Base-by-base conservation (phyloP, 2,329 filamentous ascomycete genomes). In the Ascomycota sp. region DNA sequence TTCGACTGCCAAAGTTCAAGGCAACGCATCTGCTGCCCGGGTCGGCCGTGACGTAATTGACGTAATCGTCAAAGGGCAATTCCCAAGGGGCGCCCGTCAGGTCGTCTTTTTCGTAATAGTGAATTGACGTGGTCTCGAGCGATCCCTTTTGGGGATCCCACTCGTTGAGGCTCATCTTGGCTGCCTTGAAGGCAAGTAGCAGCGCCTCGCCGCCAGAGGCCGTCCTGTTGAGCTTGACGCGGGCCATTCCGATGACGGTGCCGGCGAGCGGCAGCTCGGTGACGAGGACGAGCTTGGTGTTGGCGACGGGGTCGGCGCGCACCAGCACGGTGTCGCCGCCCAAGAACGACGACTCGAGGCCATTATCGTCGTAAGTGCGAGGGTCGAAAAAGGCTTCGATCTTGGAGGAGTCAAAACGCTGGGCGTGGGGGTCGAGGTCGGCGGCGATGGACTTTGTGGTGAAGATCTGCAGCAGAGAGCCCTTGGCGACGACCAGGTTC, bases 51-150 rank as follows among this genome's bases (percentile, higher is more conserved):
- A 98, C 60, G 43, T 79, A 78, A 50, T 78, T 93, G 51, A 73
- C 66, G 47, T 76, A 82, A 37, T 78, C 69, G 47, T 69, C 71
- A 43, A 91, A 57, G 32, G 76, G 68, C 30, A 76, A 66, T 30
- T 77, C 73, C 76, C 83, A 94, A 0, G 86, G 85, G 37, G 71
- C 77, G 31, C 76, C 73, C 39, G 77, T 71, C 36, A 86, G 61
- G 47, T 93, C 85, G 46, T 94, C 85, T 49, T 89, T 80, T 52
- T 98, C 89, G 55, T 95, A 98, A 61, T 85, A 95, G 57, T 98
- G 89, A 43, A 98, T 86, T 30, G 86, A 95, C 37, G 89, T 70
- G 31, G 86, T 95, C 42, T 76, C 74, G 42, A 95, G 73, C 30
- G 69, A 69, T 51, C 79, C 65, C 40, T 70, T 72, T 47, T 77